These are phyloP conservation scores for Russula sp. DNA, from an alignment of 768 basidiomycete species.

Conservation along the genomic window DNA sequence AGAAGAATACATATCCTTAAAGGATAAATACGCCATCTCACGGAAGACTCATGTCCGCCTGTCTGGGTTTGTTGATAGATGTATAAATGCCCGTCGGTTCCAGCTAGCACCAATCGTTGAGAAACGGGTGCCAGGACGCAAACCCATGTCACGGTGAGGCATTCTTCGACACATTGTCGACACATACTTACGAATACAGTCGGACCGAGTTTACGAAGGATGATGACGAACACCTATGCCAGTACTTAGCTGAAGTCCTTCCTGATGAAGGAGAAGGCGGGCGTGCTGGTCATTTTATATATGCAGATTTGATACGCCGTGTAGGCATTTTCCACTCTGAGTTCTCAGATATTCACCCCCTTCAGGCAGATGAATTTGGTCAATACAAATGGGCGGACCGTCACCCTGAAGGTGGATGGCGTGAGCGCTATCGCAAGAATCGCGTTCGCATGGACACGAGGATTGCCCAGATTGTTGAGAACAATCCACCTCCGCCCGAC, in stretches of 20 bases:
- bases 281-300: slow-evolving; percentile 24
- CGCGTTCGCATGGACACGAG: slow-evolving; percentile 22
- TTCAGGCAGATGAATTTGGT: slow-evolving; percentile 17
- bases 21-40: slow-evolving; percentile 23
- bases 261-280: slow-evolving; percentile 23
- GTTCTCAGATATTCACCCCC: background rate
- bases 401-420: slow-evolving; percentile 32
- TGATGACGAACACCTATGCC: slow-evolving; percentile 22
- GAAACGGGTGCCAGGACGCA: slow-evolving; percentile 16
- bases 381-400: slow-evolving; percentile 28
- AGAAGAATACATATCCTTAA: slow-evolving; percentile 15
- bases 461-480: slow-evolving; percentile 26
- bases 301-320: slow-evolving; percentile 23
- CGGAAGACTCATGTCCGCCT: slow-evolving; percentile 25
- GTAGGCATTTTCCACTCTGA: slow-evolving; percentile 11
- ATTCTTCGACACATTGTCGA: background rate
- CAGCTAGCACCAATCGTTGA: slow-evolving; percentile 1
- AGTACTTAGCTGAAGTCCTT: slow-evolving; percentile 23
- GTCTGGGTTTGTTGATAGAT: slow-evolving; percentile 28
- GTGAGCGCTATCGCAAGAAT: slow-evolving; percentile 33
- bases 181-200: background rate
- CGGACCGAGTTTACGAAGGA: slow-evolving; percentile 22
- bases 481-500: slow-evolving; percentile 16
- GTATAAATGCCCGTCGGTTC: slow-evolving; percentile 17
- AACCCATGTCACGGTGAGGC: slow-evolving; percentile 13